Evolutionary conservation across 768 basidiomycete genomes (phyloP), one percentile per base, ranked within the genome.

Genomic region (Xerocomus brunneocitrinus): DNA sequence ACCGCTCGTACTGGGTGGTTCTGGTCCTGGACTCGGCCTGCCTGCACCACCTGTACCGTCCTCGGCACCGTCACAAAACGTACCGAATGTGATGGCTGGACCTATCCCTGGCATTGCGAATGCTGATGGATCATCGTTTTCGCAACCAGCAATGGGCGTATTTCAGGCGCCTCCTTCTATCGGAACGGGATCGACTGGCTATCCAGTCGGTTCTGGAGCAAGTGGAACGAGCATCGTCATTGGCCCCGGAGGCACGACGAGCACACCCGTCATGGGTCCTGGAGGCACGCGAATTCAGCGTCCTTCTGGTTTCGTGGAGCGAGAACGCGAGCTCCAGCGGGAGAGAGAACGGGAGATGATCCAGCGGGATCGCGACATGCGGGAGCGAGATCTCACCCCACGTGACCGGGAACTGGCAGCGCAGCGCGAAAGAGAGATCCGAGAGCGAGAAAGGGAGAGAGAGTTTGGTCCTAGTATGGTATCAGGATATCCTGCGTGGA

Each of bases 221-320:
- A 39, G 35, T 25, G 63, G 63, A 34, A 34, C 63, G 36, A 65
- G 63, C 3, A 45, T 65, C 27, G 63, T 65, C 28, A 65, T 65
- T 6, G 63, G 63, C n/a, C 63, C 63, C 0, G 64, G 63, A 40
- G 62, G 63, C 8, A 31, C 62, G 22, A 54, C 63, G 24, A 66
- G 53, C 8, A 52, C 57, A 12, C 52, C 57, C 6, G 49, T 35
- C 28, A 47, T 55, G 13, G 62, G 61, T 19, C 53, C 56, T 19
- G 66, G 56, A 28, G 61, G 61, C 13, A 9, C 53, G 22, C 62
- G 66, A 40, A 59, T 58, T 10, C 66, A 59, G 36, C 66, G 66
- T 25, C 58, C 63, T 16, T 56, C 65, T 1, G 54, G 47, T n/a
- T 63, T 32, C 58, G 75, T 74, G 57, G 74, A 73, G 7, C 65